Evolutionary conservation across 768 basidiomycete genomes (phyloP), one percentile per base, ranked within the genome.

Genomic region (Tricholoma matsutake): DNA sequence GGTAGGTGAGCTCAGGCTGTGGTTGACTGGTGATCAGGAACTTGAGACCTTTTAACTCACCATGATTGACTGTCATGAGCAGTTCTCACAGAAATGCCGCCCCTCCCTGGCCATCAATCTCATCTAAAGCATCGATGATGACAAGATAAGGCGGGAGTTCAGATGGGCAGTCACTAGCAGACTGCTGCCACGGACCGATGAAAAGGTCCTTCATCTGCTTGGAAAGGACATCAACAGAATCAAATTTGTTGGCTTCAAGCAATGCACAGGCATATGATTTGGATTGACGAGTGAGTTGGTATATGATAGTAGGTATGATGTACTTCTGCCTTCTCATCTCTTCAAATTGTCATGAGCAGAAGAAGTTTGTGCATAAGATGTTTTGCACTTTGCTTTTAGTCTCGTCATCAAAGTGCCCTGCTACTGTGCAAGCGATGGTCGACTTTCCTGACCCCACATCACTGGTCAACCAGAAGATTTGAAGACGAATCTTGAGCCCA

Each of bases 101-200:
- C 54, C 58, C 45, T 11, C 45, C 22, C 7, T n/a, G 3, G 22
- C 10, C 22, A 20, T 47, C 45, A 11, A 47, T 47, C 45, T 62
- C 57, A 51, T 62, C 61, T 4, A 62, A 55, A 2, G 61, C 61
- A 62, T 62, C 61, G 55, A 62, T 54, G 32, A 58, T 43, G 20
- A 62, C 18, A 6, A 63, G 62, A 31, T 51, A 51, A 16, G 13
- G 20, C 13, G 45, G 49, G 6, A 43, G 41, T 10, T 51, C 18
- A 16, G 45, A 25, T 14, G 6, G 8, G 45, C 5, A 5, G 16
- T 25, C 39, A 10, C 4, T 16, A 25, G 45, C 20, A 25, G 14
- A n/a, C n/a, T n/a, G n/a, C n/a, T n/a, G n/a, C n/a, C n/a, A n/a
- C n/a, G n/a, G n/a, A n/a, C n/a, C n/a, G n/a, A n/a, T n/a, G n/a